Evolutionary conservation across 768 basidiomycete genomes (phyloP), one percentile per base, ranked within the genome.

Genomic region (Pholiota conissans): DNA sequence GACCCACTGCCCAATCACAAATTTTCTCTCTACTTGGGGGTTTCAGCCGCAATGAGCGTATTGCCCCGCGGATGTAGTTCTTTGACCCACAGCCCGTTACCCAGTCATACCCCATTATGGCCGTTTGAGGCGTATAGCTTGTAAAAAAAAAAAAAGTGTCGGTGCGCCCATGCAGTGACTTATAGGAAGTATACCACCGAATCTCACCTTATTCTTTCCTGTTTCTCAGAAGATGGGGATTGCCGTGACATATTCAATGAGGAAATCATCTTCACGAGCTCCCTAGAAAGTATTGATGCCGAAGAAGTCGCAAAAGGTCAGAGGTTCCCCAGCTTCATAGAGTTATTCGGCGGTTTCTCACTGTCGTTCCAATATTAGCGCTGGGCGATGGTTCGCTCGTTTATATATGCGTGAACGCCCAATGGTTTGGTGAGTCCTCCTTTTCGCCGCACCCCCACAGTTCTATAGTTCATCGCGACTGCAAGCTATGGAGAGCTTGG

Each of bases 401-500:
- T 57, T 61, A 61, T 61, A 61, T 52, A 47, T 52, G 34, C 42
- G 18, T 14, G 28, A 22, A 54, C 8, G 29, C 26, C 42, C 18
- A 37, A 22, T 45, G 53, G 30, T 22, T 37, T 35, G 35, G 49
- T 28, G 56, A 27, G 39, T 29, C 55, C 45, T 55, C 42, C 45
- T 55, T 59, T 42, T 29, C 51, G 55, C 63, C 59, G 34, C 55
- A 56, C 16, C 37, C 8, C 47, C 34, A 47, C 32, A 11, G 5
- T 30, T 24, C 24, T 29, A 14, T 37, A 37, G 11, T 29, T 29
- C n/a, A 26, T 22, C 20, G 13, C 39, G 45, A 29, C 29, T 27
- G 27, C 39, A 7, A 6, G 79, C 79, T 49, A 83, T 93, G 63
- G 75, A 76, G 61, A 85, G 84, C 67, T 83, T 90, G 20, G 72